Evolutionary conservation across 768 basidiomycete genomes (phyloP), one percentile per base, ranked within the genome.

Genomic region (Tricholoma sp.): DNA sequence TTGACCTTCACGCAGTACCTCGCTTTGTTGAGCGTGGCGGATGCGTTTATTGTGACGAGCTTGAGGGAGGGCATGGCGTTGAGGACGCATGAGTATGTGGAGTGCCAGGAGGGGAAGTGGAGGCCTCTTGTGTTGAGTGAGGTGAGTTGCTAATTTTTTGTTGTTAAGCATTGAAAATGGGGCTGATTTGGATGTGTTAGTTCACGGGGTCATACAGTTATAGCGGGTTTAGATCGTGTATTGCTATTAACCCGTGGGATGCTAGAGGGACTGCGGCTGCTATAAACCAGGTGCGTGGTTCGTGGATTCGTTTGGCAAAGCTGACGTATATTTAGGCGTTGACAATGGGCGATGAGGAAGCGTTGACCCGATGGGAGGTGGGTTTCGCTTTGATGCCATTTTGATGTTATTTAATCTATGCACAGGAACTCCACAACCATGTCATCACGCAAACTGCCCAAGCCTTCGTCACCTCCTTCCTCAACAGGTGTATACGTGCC

Each of bases 1-100:
- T 71, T 93, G 55, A 92, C 89, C 17, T 94, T 94, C 68, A 84
- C 80, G 61, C 91, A 93, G 65, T 94, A 94, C 66, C 77, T 94
- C 18, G 91, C 88, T 7, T 73, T 94, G 36, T 71, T 94, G 56
- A 91, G 79, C 10, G 85, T 89, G 6, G 92, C 89, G 4, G 92
- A 94, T 68, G 89, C 88, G 39, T 94, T 94, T 71, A 74, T 93
- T 60, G 86, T 91, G 18, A 89, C 89, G 5, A 89, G 87, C 66
- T 72, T 94, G 69, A 76, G 92, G 2, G 92, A 94, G 69, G 92
- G 92, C 0, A 94, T 94, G 92, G 91, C 91, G 9, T 70, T 93
- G 51, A 76, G 87, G 47, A 85, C 86, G 1, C 89, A 91, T 65
- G 89, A 92, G 67, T 92, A 83, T 65, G 89, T 94, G 10, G 89